Percentiles rank a stretch among this genome's conserved stretches.
phyloP scores from a whole-genome alignment of 257 asterid species.

The Mentha longifolia region DNA sequence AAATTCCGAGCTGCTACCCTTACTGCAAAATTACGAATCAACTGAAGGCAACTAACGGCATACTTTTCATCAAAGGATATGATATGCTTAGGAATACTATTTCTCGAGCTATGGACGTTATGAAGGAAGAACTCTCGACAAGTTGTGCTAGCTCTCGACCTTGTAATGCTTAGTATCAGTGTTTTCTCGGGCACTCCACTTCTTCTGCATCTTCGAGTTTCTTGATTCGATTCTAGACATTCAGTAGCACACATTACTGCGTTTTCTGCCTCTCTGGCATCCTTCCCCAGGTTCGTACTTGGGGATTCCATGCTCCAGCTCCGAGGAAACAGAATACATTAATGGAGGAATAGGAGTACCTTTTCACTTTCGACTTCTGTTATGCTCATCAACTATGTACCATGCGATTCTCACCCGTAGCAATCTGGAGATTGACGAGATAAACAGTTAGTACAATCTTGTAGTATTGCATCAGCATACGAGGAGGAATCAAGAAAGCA shows the following conservation, averaged over 20 bases:
- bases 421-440: conserved; percentile 29
- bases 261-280: conserved; percentile 41
- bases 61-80: conserved; percentile 73
- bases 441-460: conserved; percentile 1
- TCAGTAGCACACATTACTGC: conserved; percentile 36
- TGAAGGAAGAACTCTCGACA: conserved; percentile 51
- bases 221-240: conserved; percentile 40
- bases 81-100: conserved; percentile 61
- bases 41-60: conserved; percentile 66
- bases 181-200: conserved; percentile 36
- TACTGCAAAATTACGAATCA: conserved; percentile 55
- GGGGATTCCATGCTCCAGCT: conserved; percentile 51
- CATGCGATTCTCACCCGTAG: conserved; percentile 4
- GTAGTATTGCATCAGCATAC: not conserved
- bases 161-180: conserved; percentile 40
- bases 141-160: conserved; percentile 39
- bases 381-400: not conserved
- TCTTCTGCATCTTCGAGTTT: conserved; percentile 31
- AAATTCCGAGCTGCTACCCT: conserved; percentile 50
- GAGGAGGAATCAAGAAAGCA: conserved; percentile 6
- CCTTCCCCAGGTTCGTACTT: conserved; percentile 40
- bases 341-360: conserved; percentile 30
- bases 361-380: conserved; percentile 20
- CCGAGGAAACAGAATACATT: conserved; percentile 41
- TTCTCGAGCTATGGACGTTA: conserved; percentile 39